phyloP scores from a whole-genome alignment of 106 monocot genomes.

The Apostasia ramifera region DNA sequence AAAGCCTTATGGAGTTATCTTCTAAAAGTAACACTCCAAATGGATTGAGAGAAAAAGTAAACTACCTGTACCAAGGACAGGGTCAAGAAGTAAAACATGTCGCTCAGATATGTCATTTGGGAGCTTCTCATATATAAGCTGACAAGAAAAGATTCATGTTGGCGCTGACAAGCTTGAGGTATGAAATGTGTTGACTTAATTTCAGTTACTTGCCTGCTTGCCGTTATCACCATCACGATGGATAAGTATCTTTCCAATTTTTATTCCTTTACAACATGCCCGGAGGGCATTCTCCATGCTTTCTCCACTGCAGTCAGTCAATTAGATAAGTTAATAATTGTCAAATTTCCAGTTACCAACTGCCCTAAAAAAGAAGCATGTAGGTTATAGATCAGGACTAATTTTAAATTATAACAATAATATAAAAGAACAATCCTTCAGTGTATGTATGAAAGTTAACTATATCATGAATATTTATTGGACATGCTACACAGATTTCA shows the following conservation, averaged over 20 bases:
- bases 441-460: no score
- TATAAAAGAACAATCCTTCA: no score
- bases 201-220: conserved; percentile 36
- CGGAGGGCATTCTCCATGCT: conserved; percentile 97
- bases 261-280: conserved; percentile 96
- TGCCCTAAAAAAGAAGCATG: no score
- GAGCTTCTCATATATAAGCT: conserved; percentile 91
- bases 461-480: no score
- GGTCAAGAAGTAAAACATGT: conserved; percentile 89
- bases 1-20: no score
- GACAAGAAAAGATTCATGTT: conserved; percentile 5
- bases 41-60: not conserved
- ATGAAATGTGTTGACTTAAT: not conserved
- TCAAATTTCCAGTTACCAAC: no score
- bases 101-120: conserved; percentile 86
- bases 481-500: no score
- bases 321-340: no score
- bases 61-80: conserved; percentile 90
- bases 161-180: no score
- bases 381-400: no score
- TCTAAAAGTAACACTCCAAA: no score
- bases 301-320: conserved; percentile 56
- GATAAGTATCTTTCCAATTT: conserved; percentile 95
- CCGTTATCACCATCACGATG: conserved; percentile 92
- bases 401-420: no score